Conservation (phyloP, 1,139 yeast species). For the Kurtzmaniella quercitrusa region DNA sequence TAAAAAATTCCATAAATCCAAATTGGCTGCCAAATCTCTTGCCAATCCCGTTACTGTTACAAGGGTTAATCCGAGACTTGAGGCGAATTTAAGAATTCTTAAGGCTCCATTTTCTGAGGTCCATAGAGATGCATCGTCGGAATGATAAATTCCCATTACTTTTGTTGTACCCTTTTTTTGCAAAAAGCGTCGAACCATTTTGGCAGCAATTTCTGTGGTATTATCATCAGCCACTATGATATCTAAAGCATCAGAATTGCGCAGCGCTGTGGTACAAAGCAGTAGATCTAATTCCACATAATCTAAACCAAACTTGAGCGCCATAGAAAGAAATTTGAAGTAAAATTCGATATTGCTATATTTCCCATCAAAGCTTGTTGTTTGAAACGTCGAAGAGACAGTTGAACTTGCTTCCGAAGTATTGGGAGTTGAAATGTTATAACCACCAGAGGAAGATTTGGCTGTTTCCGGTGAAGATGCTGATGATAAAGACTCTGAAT, state of each 20-base stretch:
- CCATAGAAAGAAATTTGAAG: constrained; percentile 8
- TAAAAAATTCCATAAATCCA: constrained; percentile 9
- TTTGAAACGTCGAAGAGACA: background rate
- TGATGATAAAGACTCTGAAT: background rate
- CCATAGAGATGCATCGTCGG: constrained; percentile 11
- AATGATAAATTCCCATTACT: constrained; percentile 11
- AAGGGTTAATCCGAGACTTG: constrained; percentile 5
- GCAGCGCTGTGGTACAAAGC: background rate
- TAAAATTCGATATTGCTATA: constrained; percentile 6
- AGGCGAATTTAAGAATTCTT: constrained; percentile 9
- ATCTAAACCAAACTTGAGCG: constrained; percentile 9
- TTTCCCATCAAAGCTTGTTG: constrained; percentile 1
- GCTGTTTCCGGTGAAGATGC: background rate
- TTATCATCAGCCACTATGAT: constrained; percentile 5
- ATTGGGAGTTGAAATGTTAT: background rate
- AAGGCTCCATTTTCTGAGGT: constrained; percentile 9
- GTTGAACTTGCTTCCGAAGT: background rate
- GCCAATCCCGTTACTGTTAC: constrained; percentile 9
- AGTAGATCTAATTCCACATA: constrained; percentile 9
- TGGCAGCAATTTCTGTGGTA: constrained; percentile 1
- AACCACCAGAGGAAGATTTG: background rate
- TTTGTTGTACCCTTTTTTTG: constrained; percentile 9
- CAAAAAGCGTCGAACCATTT: constrained; percentile 7
- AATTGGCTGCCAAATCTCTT: constrained; percentile 9
- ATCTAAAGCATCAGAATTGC: background rate